Evolutionary conservation across 768 basidiomycete species (phyloP).

Genomic region (Auricularia heimuer): DNA sequence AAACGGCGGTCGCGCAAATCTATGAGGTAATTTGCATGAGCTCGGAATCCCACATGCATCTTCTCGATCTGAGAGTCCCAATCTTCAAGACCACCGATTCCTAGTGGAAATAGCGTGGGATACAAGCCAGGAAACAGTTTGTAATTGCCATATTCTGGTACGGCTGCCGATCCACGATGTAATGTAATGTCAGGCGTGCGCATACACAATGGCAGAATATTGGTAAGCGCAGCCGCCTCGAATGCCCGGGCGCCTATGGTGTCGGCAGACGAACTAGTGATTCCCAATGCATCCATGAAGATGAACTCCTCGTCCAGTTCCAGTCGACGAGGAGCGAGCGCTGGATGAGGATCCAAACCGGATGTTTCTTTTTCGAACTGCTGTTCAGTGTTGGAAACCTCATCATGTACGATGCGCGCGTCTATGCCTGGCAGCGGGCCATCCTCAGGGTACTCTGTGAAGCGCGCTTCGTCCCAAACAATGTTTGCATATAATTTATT

Average conservation of each 20-base stretch:
- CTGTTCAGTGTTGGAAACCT: neutral
- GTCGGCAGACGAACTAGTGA: conserved; percentile 21
- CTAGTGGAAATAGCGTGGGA: conserved; percentile 23
- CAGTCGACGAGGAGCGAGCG: neutral
- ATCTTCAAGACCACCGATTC: conserved; percentile 24
- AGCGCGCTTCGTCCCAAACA: neutral
- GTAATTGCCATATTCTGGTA: conserved; percentile 25
- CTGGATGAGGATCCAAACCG: conserved; percentile 19
- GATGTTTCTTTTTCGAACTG: conserved; percentile 22
- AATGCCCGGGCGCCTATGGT: conserved; percentile 16
- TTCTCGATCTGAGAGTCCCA: neutral
- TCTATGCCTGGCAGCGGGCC: neutral
- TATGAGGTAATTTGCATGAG: conserved; percentile 18
- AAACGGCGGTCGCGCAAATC: conserved; percentile 14
- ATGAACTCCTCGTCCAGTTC: neutral
- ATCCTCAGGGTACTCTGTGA: conserved; percentile 2
- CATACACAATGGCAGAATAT: conserved; percentile 8
- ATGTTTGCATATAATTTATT: conserved; percentile 24
- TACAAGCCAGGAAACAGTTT: conserved; percentile 21
- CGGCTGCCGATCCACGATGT: conserved; percentile 12
- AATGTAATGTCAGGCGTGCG: conserved; percentile 17
- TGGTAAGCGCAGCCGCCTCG: conserved; percentile 18
- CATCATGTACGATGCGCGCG: conserved; percentile 13
- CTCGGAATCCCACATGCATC: conserved; percentile 10
- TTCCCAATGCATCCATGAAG: conserved; percentile 23